Evolutionary conservation across 805 yeast species (phyloP).

Genomic region (Tetrapisispora fleetii): DNA sequence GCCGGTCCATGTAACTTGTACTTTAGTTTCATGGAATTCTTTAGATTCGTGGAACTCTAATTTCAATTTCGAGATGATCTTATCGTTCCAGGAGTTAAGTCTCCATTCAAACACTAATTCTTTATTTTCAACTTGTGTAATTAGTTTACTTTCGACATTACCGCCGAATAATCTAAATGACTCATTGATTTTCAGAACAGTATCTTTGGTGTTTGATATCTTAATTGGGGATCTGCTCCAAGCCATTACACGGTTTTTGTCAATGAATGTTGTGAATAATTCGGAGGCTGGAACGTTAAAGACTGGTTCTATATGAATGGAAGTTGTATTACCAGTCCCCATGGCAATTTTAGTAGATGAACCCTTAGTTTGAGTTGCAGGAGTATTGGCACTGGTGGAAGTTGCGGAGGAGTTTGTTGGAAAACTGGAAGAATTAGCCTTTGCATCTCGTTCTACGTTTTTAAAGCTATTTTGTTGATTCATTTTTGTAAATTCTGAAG

Average conservation of each 20-base stretch:
- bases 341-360: slow-evolving; percentile 4
- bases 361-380: background rate
- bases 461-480: slow-evolving; percentile 32
- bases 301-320: slow-evolving; percentile 62
- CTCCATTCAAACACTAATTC: slow-evolving; percentile 76
- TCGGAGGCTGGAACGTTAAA: slow-evolving; percentile 87
- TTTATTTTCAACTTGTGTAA: slow-evolving; percentile 43
- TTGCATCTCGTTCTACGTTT: slow-evolving; percentile 4
- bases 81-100: slow-evolving; percentile 78
- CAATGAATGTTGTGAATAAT: slow-evolving; percentile 65
- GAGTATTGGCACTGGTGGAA: slow-evolving; percentile 4
- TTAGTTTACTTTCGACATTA: slow-evolving; percentile 62
- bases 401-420: background rate
- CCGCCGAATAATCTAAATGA: slow-evolving; percentile 74
- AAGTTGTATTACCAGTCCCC: slow-evolving; percentile 51
- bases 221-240: slow-evolving; percentile 75
- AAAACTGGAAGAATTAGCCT: background rate
- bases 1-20: slow-evolving; percentile 73
- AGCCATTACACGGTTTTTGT: slow-evolving; percentile 70
- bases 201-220: slow-evolving; percentile 37
- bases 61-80: slow-evolving; percentile 61
- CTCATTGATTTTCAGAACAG: slow-evolving; percentile 41
- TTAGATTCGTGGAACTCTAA: slow-evolving; percentile 52
- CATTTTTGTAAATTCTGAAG: slow-evolving; percentile 44
- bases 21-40: slow-evolving; percentile 74